Evolutionary conservation across 108 stramenopile species (phyloP).

Genomic region (Discostella pseudostelligera): DNA sequence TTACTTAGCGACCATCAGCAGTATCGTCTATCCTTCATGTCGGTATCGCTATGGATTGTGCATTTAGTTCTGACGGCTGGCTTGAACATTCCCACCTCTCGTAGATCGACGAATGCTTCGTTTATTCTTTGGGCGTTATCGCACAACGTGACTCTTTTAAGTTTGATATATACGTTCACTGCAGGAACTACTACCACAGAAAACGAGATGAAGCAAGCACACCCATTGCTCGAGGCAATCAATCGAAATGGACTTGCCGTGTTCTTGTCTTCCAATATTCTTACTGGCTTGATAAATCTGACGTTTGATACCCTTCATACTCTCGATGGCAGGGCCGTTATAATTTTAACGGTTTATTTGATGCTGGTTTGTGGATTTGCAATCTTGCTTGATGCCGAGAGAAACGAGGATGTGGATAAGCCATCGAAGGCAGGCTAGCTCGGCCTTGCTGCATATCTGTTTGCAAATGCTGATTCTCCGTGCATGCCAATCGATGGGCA

Average conservation of each 20-base stretch:
- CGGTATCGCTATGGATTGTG: slow-evolving; percentile 38
- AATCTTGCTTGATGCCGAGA: slow-evolving; percentile 28
- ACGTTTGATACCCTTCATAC: slow-evolving; percentile 76
- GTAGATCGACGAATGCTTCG: slow-evolving; percentile 72
- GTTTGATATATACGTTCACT: slow-evolving; percentile 32
- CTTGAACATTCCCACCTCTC: slow-evolving; percentile 60
- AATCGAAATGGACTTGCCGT: slow-evolving; percentile 81
- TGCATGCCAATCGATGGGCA: too few species aligned
- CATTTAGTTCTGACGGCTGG: slow-evolving; percentile 21
- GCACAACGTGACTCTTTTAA: slow-evolving; percentile 60
- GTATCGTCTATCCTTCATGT: slow-evolving; percentile 25
- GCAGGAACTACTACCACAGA: slow-evolving; percentile 1
- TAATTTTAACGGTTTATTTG: slow-evolving; percentile 62
- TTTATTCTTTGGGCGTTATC: slow-evolving; percentile 75
- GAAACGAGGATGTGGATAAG: neutral
- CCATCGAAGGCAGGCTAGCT: neutral
- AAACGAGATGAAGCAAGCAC: neutral
- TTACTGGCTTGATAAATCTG: slow-evolving; percentile 88
- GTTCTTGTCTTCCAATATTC: slow-evolving; percentile 86
- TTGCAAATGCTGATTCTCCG: too few species aligned
- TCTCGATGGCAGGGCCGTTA: slow-evolving; percentile 50
- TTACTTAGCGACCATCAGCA: slow-evolving; percentile 4
- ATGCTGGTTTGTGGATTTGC: slow-evolving; percentile 47
- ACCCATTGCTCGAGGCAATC: slow-evolving; percentile 48
- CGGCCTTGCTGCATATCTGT: too few species aligned